Evolutionary conservation across 164 flowering plant species (phyloP), one percentile per base, ranked within the genome.

Genomic region (Euptelea pleiosperma): DNA sequence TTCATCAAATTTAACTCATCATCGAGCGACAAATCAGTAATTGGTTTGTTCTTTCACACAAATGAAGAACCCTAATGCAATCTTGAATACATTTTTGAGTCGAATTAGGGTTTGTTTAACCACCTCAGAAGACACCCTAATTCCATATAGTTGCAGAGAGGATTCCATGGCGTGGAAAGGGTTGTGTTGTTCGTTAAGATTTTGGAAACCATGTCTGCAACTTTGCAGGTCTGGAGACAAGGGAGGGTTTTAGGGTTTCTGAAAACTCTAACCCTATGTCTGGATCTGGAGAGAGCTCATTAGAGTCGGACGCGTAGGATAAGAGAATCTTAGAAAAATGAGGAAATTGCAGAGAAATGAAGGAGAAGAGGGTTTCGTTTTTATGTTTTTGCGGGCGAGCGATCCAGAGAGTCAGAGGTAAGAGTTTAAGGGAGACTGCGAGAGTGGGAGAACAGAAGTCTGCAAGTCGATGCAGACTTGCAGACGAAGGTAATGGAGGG

Each of bases 101-200:
- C 95, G 91, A 40, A 82, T 70, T 43, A 90, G 88, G 71, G 85
- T 84, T 61, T 87, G 95, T 70, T 77, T 70, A 49, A 85, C 63
- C 31, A 85, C 78, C 53, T 52, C 52, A 19, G 84, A 35, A 31
- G 92, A 64, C 46, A 85, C 67, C 15, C 73, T 8, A 51, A 87
- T 58, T 48, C 95, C 92, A 47, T 68, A 58, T 57, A 90, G 89
- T 42, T 90, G 91, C 67, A 82, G 86, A 39, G 92, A 78, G 30
- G 91, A 80, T 52, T 87, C 97, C 80, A 81, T 74, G 66, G 82
- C 53, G 71, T 90, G 97, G 62, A 78, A 87, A 2, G 97, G 95
- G 75, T 90, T 85, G 85, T 87, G 91, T 61, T 90, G 90, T 35
- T 71, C 73, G 64, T 68, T 19, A 90, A 75, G 49, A 90, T 67